A percentile compares a stretch with the other conserved stretches of the same genome.
Evolutionary conservation across 2,329 filamentous ascomycete genomes (phyloP).

Genomic region (Leptographium flavum): DNA sequence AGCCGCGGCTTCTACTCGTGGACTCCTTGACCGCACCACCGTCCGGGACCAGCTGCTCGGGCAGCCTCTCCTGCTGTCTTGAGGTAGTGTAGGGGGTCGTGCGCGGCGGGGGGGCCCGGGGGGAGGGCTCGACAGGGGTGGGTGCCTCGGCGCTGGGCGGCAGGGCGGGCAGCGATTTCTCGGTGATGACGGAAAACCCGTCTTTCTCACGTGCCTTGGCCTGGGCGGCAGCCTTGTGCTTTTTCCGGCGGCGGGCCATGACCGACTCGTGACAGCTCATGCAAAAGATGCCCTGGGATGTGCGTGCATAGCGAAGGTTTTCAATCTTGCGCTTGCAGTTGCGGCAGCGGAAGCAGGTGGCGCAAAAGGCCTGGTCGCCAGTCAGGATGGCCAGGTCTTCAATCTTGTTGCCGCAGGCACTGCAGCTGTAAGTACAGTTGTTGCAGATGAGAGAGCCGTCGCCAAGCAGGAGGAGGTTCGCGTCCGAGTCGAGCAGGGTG

Average conservation of each 20-base stretch:
- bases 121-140: constrained; percentile 55
- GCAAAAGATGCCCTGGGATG: constrained; percentile 96
- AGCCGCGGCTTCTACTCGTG: not conserved
- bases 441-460: constrained; percentile 98
- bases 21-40: not conserved
- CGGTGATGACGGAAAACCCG: constrained; percentile 53
- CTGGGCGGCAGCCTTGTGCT: constrained; percentile 53
- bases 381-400: constrained; percentile 95
- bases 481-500: constrained; percentile 93
- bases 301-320: constrained; percentile 92
- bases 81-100: constrained; percentile 35
- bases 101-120: constrained; percentile 45
- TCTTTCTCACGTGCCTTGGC: constrained; percentile 51
- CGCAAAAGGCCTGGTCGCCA: constrained; percentile 94
- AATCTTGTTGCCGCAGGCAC: constrained; percentile 91
- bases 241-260: constrained; percentile 85
- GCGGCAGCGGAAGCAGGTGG: constrained; percentile 89
- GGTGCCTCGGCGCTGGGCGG: constrained; percentile 64
- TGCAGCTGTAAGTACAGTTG: constrained; percentile 98
- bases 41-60: constrained; percentile 31
- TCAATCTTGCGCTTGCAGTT: constrained; percentile 99
- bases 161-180: constrained; percentile 86
- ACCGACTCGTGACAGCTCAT: constrained; percentile 97
- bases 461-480: constrained; percentile 89
- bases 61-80: constrained; percentile 33